These are phyloP conservation scores for Kwoniella sp. DNA, from an alignment of 768 basidiomycete genomes.

Conservation along the genomic window DNA sequence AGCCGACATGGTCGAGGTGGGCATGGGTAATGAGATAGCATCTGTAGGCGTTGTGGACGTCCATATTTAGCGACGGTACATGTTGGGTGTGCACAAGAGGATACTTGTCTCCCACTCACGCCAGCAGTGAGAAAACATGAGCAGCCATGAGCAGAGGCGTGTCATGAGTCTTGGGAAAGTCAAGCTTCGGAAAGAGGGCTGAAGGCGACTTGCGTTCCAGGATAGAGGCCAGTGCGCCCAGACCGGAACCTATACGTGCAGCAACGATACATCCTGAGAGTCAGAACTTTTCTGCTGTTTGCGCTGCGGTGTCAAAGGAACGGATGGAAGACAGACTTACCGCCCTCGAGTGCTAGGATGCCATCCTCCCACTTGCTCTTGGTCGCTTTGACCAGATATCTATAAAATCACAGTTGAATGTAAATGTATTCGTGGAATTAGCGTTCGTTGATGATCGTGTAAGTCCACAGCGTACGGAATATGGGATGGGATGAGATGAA, in stretches of 20 bases:
- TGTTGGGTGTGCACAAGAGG: neutral
- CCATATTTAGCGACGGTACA: too few relatives aligned
- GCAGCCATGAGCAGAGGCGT: constrained; percentile 48
- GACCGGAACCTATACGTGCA: constrained; percentile 70
- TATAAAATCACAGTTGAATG: constrained; percentile 49
- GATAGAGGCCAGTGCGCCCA: constrained; percentile 72
- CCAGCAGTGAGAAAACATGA: constrained; percentile 50
- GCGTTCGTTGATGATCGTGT: too few relatives aligned
- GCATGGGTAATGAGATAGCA: constrained; percentile 85
- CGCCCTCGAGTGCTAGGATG: constrained; percentile 82
- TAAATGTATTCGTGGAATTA: too few relatives aligned
- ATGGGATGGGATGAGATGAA: neutral
- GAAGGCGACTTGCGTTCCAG: constrained; percentile 53
- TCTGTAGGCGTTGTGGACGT: too few relatives aligned
- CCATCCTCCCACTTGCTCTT: constrained; percentile 74
- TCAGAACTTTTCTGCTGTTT: neutral
- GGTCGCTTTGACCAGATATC: constrained; percentile 83
- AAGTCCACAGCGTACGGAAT: neutral
- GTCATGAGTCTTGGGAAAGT: constrained; percentile 36
- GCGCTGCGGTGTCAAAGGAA: neutral
- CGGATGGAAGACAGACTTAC: constrained; percentile 58
- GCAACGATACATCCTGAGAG: neutral
- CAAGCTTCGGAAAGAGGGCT: constrained; percentile 27
- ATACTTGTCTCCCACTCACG: constrained; percentile 40
- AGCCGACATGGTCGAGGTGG: constrained; percentile 85